phyloP scores from a whole-genome alignment of 202 grass and related monocot genomes.

The Hordeum pubiflorum region DNA sequence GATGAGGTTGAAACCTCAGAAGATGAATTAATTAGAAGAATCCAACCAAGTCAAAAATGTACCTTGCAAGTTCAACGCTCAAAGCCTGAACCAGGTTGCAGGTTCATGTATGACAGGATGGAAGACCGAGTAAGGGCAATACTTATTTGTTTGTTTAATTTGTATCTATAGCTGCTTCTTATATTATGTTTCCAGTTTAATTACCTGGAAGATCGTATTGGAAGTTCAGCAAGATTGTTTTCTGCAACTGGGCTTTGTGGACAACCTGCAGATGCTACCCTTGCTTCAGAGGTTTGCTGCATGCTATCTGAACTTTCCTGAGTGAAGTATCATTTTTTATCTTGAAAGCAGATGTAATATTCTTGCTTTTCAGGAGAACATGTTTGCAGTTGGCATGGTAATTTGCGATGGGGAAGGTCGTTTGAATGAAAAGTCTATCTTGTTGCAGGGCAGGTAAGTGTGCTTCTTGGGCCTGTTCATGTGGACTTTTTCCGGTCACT shows the following conservation, averaged over 20 bases:
- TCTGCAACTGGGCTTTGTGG: constrained; percentile 39
- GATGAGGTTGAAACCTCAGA: constrained; percentile 40
- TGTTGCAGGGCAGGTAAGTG: constrained; percentile 76
- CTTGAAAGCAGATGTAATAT: constrained; percentile 18
- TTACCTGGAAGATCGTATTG: constrained; percentile 72
- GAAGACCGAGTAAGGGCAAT: constrained; percentile 63
- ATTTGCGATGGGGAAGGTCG: constrained; percentile 88
- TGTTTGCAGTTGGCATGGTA: constrained; percentile 84
- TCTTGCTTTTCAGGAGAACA: constrained; percentile 57
- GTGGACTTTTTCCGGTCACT: not conserved
- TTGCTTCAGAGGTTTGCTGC: constrained; percentile 77
- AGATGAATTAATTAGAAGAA: constrained; percentile 76
- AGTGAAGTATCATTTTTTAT: constrained; percentile 18
- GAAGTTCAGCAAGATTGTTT: constrained; percentile 42
- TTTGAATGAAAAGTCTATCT: constrained; percentile 96
- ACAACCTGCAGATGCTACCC: constrained; percentile 63
- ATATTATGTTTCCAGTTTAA: constrained; percentile 65
- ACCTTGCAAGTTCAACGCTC: constrained; percentile 64
- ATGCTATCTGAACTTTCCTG: constrained; percentile 3
- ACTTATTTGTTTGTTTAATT: constrained; percentile 21
- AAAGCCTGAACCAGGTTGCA: constrained; percentile 63
- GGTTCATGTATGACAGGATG: constrained; percentile 92
- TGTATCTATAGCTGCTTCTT: constrained; percentile 3
- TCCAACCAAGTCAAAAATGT: constrained; percentile 61
- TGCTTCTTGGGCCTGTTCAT: constrained; percentile 9